Evolutionary conservation across 1,284 basidiomycete species (phyloP).

Genomic region (Moesziomyces parantarcticus): DNA sequence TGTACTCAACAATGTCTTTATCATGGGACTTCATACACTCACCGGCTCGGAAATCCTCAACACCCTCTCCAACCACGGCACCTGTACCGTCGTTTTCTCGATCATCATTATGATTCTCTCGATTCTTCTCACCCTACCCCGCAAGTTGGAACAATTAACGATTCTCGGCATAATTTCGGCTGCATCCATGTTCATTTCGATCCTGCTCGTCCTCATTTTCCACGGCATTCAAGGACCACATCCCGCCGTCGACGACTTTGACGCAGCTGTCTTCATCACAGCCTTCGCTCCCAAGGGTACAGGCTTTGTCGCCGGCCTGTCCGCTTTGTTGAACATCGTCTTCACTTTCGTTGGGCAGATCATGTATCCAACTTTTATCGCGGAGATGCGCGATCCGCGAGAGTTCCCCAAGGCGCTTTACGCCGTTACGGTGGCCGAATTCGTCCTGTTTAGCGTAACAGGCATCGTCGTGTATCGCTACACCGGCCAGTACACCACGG

Average conservation of each 20-base stretch:
- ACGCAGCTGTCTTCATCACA: conserved; percentile 46
- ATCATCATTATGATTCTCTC: conserved; percentile 63
- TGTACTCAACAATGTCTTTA: conserved; percentile 61
- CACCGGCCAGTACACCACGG: conserved; percentile 66
- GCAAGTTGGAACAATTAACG: conserved; percentile 61
- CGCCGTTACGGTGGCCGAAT: conserved; percentile 72
- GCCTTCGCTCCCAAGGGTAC: conserved; percentile 69
- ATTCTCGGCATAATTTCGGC: conserved; percentile 59
- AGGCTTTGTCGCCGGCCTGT: conserved; percentile 73
- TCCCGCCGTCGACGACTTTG: conserved; percentile 39
- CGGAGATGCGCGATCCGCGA: conserved; percentile 74
- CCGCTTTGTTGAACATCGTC: conserved; percentile 70
- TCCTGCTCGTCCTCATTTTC: conserved; percentile 57
- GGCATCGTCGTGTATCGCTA: conserved; percentile 76
- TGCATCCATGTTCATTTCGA: conserved; percentile 58
- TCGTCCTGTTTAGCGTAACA: conserved; percentile 72
- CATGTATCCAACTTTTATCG: conserved; percentile 71
- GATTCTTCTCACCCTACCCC: conserved; percentile 53
- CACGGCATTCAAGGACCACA: conserved; percentile 49
- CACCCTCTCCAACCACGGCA: conserved; percentile 73
- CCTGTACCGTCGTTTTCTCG: conserved; percentile 74
- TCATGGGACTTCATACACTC: conserved; percentile 59
- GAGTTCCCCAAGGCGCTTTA: conserved; percentile 75
- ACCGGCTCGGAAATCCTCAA: conserved; percentile 71
- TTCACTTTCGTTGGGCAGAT: conserved; percentile 77